Percentiles rank a stretch among this genome's conserved stretches.
Conservation (phyloP, 23 red algal species). For the Gracilaria vermiculophylla region DNA sequence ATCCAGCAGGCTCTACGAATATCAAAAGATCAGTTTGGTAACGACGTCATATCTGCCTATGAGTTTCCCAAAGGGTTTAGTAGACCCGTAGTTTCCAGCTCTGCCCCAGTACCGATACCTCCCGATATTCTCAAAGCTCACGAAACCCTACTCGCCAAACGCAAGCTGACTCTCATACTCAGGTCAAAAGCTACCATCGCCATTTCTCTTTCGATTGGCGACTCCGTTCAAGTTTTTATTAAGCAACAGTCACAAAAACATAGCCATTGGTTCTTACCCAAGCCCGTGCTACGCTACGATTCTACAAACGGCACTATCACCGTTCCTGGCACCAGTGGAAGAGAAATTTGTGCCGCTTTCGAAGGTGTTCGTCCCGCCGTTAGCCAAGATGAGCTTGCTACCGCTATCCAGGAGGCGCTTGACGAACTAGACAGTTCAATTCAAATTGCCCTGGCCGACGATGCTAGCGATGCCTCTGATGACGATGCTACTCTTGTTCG, state of each 20-base stretch:
- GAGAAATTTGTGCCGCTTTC: neutral
- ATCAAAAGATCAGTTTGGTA: neutral
- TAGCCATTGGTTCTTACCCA: neutral
- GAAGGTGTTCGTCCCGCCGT: slow-evolving; percentile 26
- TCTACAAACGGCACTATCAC: neutral
- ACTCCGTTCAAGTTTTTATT: slow-evolving; percentile 14
- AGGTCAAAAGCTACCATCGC: neutral
- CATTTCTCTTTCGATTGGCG: neutral
- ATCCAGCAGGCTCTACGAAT: neutral
- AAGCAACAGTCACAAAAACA: slow-evolving; percentile 17
- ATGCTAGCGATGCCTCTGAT: neutral
- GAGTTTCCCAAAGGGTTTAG: slow-evolving; percentile 23
- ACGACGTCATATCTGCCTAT: neutral
- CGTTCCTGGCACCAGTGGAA: slow-evolving; percentile 1
- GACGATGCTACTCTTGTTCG: too few relatives aligned
- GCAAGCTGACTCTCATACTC: slow-evolving; percentile 11
- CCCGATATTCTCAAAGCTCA: neutral
- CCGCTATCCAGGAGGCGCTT: neutral
- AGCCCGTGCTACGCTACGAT: neutral
- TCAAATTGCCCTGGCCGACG: neutral
- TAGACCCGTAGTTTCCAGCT: neutral
- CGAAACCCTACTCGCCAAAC: neutral
- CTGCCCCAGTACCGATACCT: neutral
- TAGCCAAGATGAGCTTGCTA: slow-evolving; percentile 28
- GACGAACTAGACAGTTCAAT: neutral